Conservation (phyloP, 2,329 filamentous ascomycete species). For the Eurotiales sp. region DNA sequence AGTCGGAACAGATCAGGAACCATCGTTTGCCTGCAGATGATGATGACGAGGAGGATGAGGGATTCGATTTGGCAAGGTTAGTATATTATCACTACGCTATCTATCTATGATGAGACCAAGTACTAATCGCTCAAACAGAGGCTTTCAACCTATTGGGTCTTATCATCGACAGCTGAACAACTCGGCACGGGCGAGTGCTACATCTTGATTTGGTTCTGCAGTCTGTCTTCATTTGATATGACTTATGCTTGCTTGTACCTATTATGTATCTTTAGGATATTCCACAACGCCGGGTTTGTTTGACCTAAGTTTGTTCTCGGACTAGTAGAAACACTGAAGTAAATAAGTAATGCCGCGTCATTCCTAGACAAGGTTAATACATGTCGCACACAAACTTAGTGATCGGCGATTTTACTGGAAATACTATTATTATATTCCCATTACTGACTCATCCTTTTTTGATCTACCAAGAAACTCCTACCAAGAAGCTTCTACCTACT, state of each 20-base stretch:
- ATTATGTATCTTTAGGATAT: not conserved
- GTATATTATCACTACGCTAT: too few species aligned
- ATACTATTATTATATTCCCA: too few species aligned
- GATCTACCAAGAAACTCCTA: not conserved
- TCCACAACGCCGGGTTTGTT: too few species aligned
- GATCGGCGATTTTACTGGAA: too few species aligned
- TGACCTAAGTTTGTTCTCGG: too few species aligned
- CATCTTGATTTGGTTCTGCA: slow-evolving; percentile 4
- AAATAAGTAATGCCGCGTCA: too few species aligned
- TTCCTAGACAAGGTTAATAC: too few species aligned
- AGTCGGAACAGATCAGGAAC: slow-evolving; percentile 18
- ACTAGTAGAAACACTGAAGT: too few species aligned
- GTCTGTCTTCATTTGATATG: not conserved
- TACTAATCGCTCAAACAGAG: slow-evolving; percentile 25
- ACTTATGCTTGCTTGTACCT: not conserved
- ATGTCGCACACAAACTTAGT: too few species aligned
- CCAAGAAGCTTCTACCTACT: too few species aligned
- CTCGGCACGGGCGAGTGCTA: slow-evolving; percentile 34
- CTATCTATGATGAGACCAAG: not conserved
- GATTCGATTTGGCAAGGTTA: slow-evolving; percentile 47
- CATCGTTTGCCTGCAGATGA: slow-evolving; percentile 32
- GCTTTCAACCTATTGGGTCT: slow-evolving; percentile 48
- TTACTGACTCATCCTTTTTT: too few species aligned
- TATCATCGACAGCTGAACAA: slow-evolving; percentile 43
- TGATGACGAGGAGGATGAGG: slow-evolving; percentile 37